Percentiles rank a stretch among this genome's conserved stretches.
phyloP scores from a whole-genome alignment of 768 basidiomycete species.

The Saitozyma sp. region DNA sequence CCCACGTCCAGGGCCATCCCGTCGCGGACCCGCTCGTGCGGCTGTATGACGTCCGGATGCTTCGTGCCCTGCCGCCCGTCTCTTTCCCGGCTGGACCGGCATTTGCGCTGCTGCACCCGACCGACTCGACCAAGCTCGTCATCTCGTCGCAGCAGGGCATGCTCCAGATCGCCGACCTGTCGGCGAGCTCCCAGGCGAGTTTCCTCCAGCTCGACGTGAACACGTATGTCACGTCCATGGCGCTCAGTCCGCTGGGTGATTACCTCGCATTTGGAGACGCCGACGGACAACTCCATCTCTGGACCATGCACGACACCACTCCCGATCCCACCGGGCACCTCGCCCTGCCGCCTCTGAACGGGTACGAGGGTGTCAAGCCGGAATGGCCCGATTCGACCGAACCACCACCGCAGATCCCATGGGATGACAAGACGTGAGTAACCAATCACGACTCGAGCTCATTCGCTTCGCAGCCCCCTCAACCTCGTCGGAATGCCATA shows the following conservation, averaged over 20 bases:
- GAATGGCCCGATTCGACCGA: constrained; percentile 81
- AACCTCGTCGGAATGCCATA: constrained; percentile 85
- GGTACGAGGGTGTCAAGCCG: constrained; percentile 73
- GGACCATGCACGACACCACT: constrained; percentile 66
- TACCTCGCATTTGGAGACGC: constrained; percentile 91
- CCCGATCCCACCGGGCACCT: constrained; percentile 17
- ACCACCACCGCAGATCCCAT: constrained; percentile 69
- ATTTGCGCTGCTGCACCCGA: constrained; percentile 78
- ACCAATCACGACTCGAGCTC: not conserved
- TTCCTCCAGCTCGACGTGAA: constrained; percentile 46
- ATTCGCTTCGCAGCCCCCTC: constrained; percentile 64
- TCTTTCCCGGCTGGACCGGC: constrained; percentile 83
- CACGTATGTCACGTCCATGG: constrained; percentile 74
- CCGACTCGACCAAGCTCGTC: constrained; percentile 69
- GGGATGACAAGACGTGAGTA: constrained; percentile 76
- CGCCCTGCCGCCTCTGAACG: constrained; percentile 68
- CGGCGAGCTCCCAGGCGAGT: constrained; percentile 4
- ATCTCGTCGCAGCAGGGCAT: constrained; percentile 78
- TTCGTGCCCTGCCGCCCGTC: constrained; percentile 78
- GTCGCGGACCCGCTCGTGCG: constrained; percentile 90
- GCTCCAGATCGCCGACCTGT: constrained; percentile 77
- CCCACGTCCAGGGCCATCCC: constrained; percentile 83
- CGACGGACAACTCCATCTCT: constrained; percentile 76
- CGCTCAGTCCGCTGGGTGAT: constrained; percentile 81
- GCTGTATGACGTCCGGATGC: constrained; percentile 81